These are phyloP conservation scores for Bimuria novae-zelandiae DNA, from an alignment of 2,329 filamentous ascomycete genomes.

Conservation along the genomic window DNA sequence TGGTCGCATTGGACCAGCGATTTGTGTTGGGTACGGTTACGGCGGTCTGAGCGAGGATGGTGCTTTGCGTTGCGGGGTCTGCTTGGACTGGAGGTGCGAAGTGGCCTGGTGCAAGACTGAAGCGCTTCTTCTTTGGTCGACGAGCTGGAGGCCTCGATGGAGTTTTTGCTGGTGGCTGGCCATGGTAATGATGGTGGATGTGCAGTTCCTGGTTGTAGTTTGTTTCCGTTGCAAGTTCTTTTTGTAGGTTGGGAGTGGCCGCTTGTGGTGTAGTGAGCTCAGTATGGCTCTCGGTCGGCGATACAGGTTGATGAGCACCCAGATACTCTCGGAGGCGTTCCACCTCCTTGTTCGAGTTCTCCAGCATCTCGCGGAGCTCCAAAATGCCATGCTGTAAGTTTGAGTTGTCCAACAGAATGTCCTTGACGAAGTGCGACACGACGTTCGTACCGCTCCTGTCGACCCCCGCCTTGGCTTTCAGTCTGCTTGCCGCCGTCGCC, in stretches of 20 bases:
- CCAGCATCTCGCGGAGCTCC: constrained; percentile 86
- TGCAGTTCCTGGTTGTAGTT: constrained; percentile 66
- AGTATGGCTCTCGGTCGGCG: constrained; percentile 18
- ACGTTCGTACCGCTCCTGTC: constrained; percentile 67
- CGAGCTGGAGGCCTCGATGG: constrained; percentile 57
- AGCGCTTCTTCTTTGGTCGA: constrained; percentile 72
- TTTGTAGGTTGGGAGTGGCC: constrained; percentile 61
- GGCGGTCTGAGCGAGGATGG: constrained; percentile 66
- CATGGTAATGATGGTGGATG: constrained; percentile 93
- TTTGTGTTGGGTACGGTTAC: constrained; percentile 60
- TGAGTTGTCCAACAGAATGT: constrained; percentile 93
- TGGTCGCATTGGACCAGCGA: constrained; percentile 71
- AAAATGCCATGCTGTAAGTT: constrained; percentile 90
- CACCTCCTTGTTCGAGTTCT: constrained; percentile 92
- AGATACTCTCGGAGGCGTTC: constrained; percentile 84
- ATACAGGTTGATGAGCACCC: constrained; percentile 73
- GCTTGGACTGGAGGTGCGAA: constrained; percentile 48
- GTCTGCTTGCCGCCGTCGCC: constrained; percentile 74
- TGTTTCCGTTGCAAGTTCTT: constrained; percentile 65
- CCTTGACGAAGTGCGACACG: constrained; percentile 94
- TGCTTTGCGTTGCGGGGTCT: constrained; percentile 56
- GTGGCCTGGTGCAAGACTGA: constrained; percentile 62
- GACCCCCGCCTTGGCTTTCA: constrained; percentile 71
- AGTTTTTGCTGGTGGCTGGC: constrained; percentile 51
- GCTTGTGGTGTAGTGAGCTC: constrained; percentile 19